Conservation (phyloP, 164 flowering plant genomes). For the Piper longum region DNA sequence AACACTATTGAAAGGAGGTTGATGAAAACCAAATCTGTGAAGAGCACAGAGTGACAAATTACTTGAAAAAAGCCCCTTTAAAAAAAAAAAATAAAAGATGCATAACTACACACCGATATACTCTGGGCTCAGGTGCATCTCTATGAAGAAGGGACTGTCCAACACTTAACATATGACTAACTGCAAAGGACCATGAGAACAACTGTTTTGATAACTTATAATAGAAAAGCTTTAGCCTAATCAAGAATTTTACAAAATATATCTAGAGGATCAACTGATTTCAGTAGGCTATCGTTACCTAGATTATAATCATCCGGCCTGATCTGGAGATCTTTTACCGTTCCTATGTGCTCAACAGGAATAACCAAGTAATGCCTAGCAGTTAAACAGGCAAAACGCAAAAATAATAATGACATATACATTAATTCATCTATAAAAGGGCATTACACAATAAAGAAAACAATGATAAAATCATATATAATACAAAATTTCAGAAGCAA, state of each 20-base stretch:
- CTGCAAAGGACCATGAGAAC: neutral
- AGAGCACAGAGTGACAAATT: neutral
- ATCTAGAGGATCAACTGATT: neutral
- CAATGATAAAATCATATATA: too few relatives aligned
- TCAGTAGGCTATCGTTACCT: conserved; percentile 21
- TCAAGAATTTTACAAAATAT: neutral
- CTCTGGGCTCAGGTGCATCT: conserved; percentile 3
- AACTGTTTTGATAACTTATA: neutral
- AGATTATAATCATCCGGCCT: conserved; percentile 43
- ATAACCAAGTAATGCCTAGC: conserved; percentile 80
- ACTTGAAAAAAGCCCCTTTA: too few relatives aligned
- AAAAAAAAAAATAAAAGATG: too few relatives aligned
- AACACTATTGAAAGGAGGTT: conserved; percentile 79
- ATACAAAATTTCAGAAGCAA: too few relatives aligned
- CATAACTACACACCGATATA: neutral
- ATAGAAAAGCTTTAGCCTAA: neutral
- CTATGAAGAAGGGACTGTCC: neutral
- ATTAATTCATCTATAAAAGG: neutral
- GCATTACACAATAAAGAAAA: too few relatives aligned
- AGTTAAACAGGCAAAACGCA: neutral
- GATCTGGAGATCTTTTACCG: conserved; percentile 55
- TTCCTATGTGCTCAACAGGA: conserved; percentile 65
- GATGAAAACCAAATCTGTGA: conserved; percentile 54
- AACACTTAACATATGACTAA: conserved; percentile 2
- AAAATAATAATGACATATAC: neutral